Evolutionary conservation across 345 rosid genomes (phyloP).

Genomic region (Eucalyptus shirleyi): DNA sequence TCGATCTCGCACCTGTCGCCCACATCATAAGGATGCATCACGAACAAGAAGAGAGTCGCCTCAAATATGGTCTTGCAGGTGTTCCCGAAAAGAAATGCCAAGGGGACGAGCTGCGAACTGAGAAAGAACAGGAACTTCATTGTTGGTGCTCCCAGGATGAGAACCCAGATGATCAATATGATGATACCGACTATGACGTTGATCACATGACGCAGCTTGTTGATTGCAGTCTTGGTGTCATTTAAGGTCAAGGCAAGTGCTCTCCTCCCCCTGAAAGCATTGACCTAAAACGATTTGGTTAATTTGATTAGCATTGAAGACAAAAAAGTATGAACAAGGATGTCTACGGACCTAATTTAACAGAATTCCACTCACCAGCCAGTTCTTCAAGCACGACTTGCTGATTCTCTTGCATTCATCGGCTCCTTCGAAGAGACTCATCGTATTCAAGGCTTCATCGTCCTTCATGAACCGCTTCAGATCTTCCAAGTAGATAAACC

Average conservation of each 20-base stretch:
- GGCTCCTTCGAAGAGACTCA: constrained; percentile 41
- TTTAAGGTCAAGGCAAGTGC: constrained; percentile 76
- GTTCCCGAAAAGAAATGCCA: constrained; percentile 70
- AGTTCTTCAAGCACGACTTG: constrained; percentile 63
- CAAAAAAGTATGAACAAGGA: neutral
- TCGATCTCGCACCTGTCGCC: constrained; percentile 85
- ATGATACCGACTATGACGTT: constrained; percentile 38
- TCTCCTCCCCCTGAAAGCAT: constrained; percentile 79
- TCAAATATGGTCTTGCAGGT: constrained; percentile 80
- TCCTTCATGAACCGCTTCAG: constrained; percentile 55
- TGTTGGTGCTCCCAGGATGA: constrained; percentile 64
- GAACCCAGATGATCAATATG: constrained; percentile 48
- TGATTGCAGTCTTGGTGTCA: constrained; percentile 88
- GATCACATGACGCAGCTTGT: constrained; percentile 58
- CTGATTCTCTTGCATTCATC: constrained; percentile 42
- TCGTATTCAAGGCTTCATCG: constrained; percentile 59
- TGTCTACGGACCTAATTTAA: neutral
- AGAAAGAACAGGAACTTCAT: constrained; percentile 48
- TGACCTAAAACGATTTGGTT: constrained; percentile 25
- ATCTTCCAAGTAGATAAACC: constrained; percentile 61
- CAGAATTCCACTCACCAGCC: constrained; percentile 59
- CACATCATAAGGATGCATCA: constrained; percentile 86
- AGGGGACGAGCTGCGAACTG: constrained; percentile 67
- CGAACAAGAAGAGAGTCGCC: constrained; percentile 68
- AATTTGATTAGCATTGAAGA: neutral